These are phyloP conservation scores for Phytophthora rubi DNA, from an alignment of 352 stramenopile species.

Conservation along the genomic window DNA sequence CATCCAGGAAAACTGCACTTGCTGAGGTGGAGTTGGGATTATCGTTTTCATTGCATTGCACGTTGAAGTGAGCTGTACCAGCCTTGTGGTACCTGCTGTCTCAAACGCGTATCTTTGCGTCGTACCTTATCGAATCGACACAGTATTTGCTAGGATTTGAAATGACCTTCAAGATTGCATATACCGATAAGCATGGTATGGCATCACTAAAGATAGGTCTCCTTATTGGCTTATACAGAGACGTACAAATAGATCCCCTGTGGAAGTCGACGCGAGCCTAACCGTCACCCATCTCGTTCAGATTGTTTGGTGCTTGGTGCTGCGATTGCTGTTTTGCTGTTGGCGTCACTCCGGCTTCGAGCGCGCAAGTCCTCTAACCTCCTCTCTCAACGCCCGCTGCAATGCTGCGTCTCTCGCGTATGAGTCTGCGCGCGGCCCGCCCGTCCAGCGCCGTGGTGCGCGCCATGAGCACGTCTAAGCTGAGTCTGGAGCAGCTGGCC, in stretches of 20 bases:
- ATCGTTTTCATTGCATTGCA: neutral
- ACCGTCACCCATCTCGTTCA: slow-evolving; percentile 11
- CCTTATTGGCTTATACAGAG: too few relatives aligned
- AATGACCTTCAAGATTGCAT: neutral
- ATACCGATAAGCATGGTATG: neutral
- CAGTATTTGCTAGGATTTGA: slow-evolving; percentile 17
- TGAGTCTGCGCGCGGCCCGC: slow-evolving; percentile 20
- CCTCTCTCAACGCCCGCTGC: neutral
- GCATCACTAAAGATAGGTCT: too few relatives aligned
- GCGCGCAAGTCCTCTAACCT: slow-evolving; percentile 7
- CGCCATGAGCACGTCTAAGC: slow-evolving; percentile 63
- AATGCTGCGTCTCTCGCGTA: slow-evolving; percentile 37
- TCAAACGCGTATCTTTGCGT: slow-evolving; percentile 18
- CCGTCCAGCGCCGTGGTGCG: slow-evolving; percentile 18
- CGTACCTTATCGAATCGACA: slow-evolving; percentile 2
- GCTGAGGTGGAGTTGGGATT: too few relatives aligned
- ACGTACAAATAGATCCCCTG: neutral
- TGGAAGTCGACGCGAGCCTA: neutral
- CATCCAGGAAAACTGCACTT: too few relatives aligned
- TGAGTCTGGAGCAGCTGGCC: slow-evolving; percentile 72
- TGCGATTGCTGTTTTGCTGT: neutral
- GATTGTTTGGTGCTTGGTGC: slow-evolving; percentile 30
- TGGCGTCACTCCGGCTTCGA: neutral
- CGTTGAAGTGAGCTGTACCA: slow-evolving; percentile 4
- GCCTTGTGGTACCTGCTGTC: neutral